A percentile compares a stretch with the other conserved stretches of the same genome.
Conservation (phyloP, 192 early-diverging fungal species). For the Linnemannia schmuckeri region DNA sequence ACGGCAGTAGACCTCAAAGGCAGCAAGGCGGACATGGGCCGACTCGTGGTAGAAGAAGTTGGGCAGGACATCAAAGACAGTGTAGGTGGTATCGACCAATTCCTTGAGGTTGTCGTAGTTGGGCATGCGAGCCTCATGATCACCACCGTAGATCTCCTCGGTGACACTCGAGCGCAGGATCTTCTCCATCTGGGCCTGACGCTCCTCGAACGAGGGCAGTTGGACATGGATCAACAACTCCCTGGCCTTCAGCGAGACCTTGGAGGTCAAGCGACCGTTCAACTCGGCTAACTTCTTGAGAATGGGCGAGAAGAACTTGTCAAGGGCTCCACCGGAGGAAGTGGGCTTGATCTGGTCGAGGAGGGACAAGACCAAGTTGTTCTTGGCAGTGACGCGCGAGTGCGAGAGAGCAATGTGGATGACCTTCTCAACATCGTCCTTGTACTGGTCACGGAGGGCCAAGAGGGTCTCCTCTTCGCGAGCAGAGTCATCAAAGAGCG, state of each 20-base stretch:
- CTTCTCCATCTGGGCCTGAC: slow-evolving; percentile 85
- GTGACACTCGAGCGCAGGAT: slow-evolving; percentile 83
- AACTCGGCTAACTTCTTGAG: slow-evolving; percentile 86
- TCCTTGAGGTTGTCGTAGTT: slow-evolving; percentile 85
- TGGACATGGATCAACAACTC: slow-evolving; percentile 95
- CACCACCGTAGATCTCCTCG: slow-evolving; percentile 83
- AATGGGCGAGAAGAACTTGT: slow-evolving; percentile 81
- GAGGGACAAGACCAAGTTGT: slow-evolving; percentile 80
- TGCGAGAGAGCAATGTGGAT: slow-evolving; percentile 83
- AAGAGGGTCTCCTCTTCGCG: slow-evolving; percentile 89
- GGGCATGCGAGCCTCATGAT: slow-evolving; percentile 76
- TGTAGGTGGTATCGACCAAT: slow-evolving; percentile 93
- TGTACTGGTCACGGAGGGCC: slow-evolving; percentile 87
- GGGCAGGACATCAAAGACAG: slow-evolving; percentile 95
- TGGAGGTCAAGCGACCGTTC: slow-evolving; percentile 78
- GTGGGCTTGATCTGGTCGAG: slow-evolving; percentile 86
- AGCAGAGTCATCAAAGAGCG: slow-evolving; percentile 78
- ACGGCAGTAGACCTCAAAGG: slow-evolving; percentile 96
- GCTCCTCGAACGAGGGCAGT: slow-evolving; percentile 92
- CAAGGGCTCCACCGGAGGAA: slow-evolving; percentile 70
- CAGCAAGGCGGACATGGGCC: slow-evolving; percentile 81
- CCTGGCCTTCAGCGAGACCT: slow-evolving; percentile 94
- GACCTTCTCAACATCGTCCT: slow-evolving; percentile 82
- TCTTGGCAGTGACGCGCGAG: slow-evolving; percentile 84
- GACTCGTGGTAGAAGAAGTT: slow-evolving; percentile 93